Percentiles rank a stretch among this genome's conserved stretches.
Evolutionary conservation across 2,329 filamentous ascomycete genomes (phyloP).

Genomic region (Zymoseptoria crescenta): DNA sequence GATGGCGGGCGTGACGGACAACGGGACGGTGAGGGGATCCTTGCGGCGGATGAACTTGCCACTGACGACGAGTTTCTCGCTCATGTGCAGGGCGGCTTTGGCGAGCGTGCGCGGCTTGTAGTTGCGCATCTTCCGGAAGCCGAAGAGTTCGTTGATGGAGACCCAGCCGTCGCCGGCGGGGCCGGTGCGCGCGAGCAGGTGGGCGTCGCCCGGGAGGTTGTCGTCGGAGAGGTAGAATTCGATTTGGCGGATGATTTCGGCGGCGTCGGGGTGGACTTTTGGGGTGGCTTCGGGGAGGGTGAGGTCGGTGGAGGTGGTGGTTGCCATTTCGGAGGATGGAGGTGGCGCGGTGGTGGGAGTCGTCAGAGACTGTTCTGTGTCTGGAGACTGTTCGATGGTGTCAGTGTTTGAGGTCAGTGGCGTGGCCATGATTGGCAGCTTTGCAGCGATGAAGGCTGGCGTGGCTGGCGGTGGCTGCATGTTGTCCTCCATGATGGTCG

Average conservation of each 20-base stretch:
- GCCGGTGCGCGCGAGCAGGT: slow-evolving; percentile 36
- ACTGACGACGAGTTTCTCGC: slow-evolving; percentile 35
- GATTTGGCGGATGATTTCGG: slow-evolving; percentile 32
- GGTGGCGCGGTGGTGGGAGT: neutral
- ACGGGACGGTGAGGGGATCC: slow-evolving; percentile 27
- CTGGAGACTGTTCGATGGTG: neutral
- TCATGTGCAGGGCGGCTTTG: slow-evolving; percentile 35
- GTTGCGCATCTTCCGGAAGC: slow-evolving; percentile 40
- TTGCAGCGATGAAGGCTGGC: neutral
- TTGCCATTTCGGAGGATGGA: neutral
- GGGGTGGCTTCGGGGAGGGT: neutral
- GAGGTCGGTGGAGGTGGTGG: neutral
- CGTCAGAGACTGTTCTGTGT: neutral
- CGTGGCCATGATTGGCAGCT: neutral
- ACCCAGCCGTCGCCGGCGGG: slow-evolving; percentile 37
- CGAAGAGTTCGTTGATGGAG: slow-evolving; percentile 35
- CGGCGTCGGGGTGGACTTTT: slow-evolving; percentile 11
- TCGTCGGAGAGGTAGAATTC: slow-evolving; percentile 46
- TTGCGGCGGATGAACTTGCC: slow-evolving; percentile 38
- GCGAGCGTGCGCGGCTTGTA: slow-evolving; percentile 36
- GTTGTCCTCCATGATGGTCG: neutral
- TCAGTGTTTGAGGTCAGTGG: neutral
- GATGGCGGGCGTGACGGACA: slow-evolving; percentile 22
- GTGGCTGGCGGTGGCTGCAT: neutral
- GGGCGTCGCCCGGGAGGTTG: slow-evolving; percentile 37